Evolutionary conservation across 441 rosid species (phyloP), one percentile per base, ranked within the genome.

Genomic region (Manihot esculenta): DNA sequence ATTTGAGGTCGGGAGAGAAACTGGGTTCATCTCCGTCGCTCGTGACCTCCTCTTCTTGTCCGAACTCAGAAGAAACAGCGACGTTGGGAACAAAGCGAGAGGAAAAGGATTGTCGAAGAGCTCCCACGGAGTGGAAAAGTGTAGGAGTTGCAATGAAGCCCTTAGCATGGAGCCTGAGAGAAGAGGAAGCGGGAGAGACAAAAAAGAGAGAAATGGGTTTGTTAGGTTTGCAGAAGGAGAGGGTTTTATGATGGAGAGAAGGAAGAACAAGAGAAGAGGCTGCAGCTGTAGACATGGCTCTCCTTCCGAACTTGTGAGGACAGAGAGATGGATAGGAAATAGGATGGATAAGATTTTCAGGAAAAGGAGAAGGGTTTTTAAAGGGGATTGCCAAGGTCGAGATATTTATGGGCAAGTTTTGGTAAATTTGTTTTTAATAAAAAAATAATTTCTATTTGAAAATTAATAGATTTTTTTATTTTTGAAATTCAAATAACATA

Each of bases 1-100:
- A 81, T 35, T 91, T 89, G 45, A 89, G 87, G 86, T 92, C 94
- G 14, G 84, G 76, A 17, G 98, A 84, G 85, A 90, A 85, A 18
- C 79, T 76, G 68, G 66, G 74, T 26, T 72, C 79, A 12, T 72
- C 90, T 11, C 74, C 90, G 35, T 80, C 87, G 53, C 87, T 77
- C 55, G 82, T 76, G 51, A 89, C 59, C 21, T 80, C 94, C 77
- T 92, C 92, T 50, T 95, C 91, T 58, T 86, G 87, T 24, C 83
- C 92, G 53, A 81, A 79, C 44, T 87, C 98, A 7, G 90, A 83
- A 0, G 99, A 88, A 9, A 89, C 72, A 7, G 89, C 87, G 10
- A 91, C 98, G 48, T 78, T 83, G 12, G 83, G 61, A 33, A 82
- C 69, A 12, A 94, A 86, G 1, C 86, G 83, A 47, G 91, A 81